Conservation (phyloP, 495 filamentous ascomycete species). For the Hypoxylon subgilvum region DNA sequence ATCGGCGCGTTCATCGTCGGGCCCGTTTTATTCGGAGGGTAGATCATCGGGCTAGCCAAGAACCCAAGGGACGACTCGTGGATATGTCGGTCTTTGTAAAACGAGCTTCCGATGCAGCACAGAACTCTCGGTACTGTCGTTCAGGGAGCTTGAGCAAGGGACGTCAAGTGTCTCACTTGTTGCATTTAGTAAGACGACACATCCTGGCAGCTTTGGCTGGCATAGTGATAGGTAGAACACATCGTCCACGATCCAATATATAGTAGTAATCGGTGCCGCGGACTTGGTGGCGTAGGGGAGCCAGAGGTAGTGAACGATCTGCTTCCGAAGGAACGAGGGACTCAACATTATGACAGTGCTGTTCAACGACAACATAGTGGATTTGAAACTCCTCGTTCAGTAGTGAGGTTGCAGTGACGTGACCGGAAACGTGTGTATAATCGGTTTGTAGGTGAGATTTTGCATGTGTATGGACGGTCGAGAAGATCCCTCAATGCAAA, state of each 20-base stretch:
- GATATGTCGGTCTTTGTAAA: slow-evolving; percentile 6
- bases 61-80: slow-evolving; percentile 3
- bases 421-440: neutral
- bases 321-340: neutral
- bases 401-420: neutral
- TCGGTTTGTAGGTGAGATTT: neutral
- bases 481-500: slow-evolving; percentile 5
- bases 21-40: slow-evolving; percentile 12
- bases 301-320: neutral
- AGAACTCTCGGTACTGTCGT: neutral
- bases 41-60: slow-evolving; percentile 13
- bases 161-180: slow-evolving; percentile 6
- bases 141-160: neutral
- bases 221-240: neutral
- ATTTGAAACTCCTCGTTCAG: neutral
- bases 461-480: slow-evolving; percentile 6
- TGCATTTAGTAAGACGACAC: neutral
- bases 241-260: too few species aligned
- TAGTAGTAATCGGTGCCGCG: neutral
- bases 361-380: too few species aligned
- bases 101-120: slow-evolving; percentile 1
- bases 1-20: slow-evolving; percentile 3
- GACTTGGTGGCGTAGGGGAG: neutral
- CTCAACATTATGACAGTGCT: neutral
- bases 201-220: too few species aligned